These are phyloP conservation scores for Hypoxylon lienhwacheense DNA, from an alignment of 495 filamentous ascomycete species.

Conservation along the genomic window DNA sequence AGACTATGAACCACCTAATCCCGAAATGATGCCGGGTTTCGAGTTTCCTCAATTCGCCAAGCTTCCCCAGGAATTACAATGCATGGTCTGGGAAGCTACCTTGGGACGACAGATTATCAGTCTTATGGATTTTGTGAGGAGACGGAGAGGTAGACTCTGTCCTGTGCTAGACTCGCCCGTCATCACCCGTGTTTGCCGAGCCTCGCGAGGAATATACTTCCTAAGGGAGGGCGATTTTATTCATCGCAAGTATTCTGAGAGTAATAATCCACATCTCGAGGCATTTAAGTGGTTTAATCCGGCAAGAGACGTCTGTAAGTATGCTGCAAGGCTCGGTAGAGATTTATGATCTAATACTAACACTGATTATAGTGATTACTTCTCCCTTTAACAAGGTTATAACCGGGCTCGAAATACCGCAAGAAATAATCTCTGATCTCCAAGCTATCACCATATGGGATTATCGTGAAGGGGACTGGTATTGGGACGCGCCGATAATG, in stretches of 20 bases:
- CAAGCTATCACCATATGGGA: no score
- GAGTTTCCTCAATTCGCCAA: conserved; percentile 42
- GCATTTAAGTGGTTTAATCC: conserved; percentile 1
- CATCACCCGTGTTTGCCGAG: background rate
- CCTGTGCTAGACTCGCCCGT: background rate
- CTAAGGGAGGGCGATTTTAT: background rate
- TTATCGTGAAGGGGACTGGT: no score
- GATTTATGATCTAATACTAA: no score
- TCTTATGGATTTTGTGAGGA: no score
- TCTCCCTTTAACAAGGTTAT: no score
- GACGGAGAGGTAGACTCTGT: no score
- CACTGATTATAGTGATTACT: no score
- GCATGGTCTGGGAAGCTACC: conserved; percentile 52
- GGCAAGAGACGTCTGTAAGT: conserved; percentile 4
- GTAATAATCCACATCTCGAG: background rate
- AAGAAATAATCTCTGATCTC: no score
- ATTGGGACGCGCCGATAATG: no score
- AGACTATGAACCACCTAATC: no score
- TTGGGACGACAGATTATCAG: conserved; percentile 7
- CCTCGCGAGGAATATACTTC: background rate
- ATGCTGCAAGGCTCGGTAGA: background rate
- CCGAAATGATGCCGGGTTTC: no score
- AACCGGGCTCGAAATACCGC: no score
- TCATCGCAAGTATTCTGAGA: background rate
- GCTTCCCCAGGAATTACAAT: conserved; percentile 49